These are phyloP conservation scores for Tricholoma hemisulphureum DNA, from an alignment of 768 basidiomycete species.

Conservation along the genomic window DNA sequence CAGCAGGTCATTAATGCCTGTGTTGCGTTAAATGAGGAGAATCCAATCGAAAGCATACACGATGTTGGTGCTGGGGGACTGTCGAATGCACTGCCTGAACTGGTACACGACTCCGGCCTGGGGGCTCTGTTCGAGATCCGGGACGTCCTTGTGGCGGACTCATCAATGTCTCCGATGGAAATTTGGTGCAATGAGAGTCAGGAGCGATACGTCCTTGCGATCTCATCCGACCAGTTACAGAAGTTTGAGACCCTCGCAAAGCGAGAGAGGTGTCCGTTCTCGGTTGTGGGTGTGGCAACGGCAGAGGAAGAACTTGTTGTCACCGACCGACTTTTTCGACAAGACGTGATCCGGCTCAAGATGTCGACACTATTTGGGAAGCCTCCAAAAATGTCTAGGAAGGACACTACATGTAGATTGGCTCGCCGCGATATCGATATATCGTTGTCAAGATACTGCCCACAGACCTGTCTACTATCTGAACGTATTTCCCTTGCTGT, in stretches of 20 bases:
- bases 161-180: constrained; percentile 97
- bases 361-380: constrained; percentile 98
- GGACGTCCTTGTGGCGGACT: constrained; percentile 88
- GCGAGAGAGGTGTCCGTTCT: constrained; percentile 92
- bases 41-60: constrained; percentile 93
- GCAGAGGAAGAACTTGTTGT: constrained; percentile 80
- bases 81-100: constrained; percentile 94
- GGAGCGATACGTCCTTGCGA: constrained; percentile 94
- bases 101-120: constrained; percentile 93
- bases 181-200: constrained; percentile 99
- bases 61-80: constrained; percentile 98
- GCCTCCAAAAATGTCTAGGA: constrained; percentile 85
- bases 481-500: constrained; percentile 63
- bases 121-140: constrained; percentile 93
- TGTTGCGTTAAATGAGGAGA: constrained; percentile 51
- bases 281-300: constrained; percentile 87
- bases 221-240: constrained; percentile 59
- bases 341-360: constrained; percentile 81
- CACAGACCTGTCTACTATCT: constrained; percentile 34
- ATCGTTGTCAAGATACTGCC: constrained; percentile 65
- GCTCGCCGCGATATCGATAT: constrained; percentile 61
- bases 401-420: constrained; percentile 49
- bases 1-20: constrained; percentile 98
- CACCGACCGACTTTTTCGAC: constrained; percentile 77
- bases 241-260: constrained; percentile 75